Percentiles rank a stretch among this genome's conserved stretches.
phyloP scores from a whole-genome alignment of 1,139 yeast genomes.

The Meyerozyma carpophila region DNA sequence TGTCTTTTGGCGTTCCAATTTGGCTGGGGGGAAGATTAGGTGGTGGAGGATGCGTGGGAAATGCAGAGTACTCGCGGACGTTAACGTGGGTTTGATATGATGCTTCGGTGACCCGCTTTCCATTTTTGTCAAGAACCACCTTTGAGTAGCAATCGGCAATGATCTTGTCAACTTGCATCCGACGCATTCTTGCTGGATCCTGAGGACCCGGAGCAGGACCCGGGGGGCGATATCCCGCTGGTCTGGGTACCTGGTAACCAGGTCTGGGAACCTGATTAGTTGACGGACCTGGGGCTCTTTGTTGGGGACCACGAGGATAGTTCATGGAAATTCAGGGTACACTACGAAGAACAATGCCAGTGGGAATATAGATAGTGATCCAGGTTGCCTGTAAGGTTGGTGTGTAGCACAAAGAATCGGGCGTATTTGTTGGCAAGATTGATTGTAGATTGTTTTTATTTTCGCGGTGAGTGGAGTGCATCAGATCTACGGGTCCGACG shows the following conservation, averaged over 20 bases:
- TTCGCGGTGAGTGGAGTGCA: neutral
- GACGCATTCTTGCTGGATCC: conserved; percentile 11
- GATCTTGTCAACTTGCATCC: conserved; percentile 26
- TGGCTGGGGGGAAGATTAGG: conserved; percentile 21
- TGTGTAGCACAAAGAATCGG: no score
- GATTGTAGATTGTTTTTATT: neutral
- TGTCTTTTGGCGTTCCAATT: conserved; percentile 32
- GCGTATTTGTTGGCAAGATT: no score
- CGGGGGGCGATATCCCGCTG: neutral
- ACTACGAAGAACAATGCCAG: no score
- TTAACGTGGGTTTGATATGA: conserved; percentile 35
- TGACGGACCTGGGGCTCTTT: neutral
- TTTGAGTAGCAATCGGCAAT: conserved; percentile 40
- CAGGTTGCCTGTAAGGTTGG: no score
- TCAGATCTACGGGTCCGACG: no score
- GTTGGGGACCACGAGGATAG: neutral
- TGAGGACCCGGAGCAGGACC: neutral
- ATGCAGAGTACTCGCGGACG: conserved; percentile 35
- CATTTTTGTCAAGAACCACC: conserved; percentile 21
- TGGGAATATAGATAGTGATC: no score
- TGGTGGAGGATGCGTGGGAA: conserved; percentile 38
- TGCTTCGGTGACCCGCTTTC: conserved; percentile 25
- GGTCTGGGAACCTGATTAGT: neutral
- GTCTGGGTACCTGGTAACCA: neutral
- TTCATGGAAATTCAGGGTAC: neutral